phyloP scores from a whole-genome alignment of 805 yeast species.

The Ogataea corticis region DNA sequence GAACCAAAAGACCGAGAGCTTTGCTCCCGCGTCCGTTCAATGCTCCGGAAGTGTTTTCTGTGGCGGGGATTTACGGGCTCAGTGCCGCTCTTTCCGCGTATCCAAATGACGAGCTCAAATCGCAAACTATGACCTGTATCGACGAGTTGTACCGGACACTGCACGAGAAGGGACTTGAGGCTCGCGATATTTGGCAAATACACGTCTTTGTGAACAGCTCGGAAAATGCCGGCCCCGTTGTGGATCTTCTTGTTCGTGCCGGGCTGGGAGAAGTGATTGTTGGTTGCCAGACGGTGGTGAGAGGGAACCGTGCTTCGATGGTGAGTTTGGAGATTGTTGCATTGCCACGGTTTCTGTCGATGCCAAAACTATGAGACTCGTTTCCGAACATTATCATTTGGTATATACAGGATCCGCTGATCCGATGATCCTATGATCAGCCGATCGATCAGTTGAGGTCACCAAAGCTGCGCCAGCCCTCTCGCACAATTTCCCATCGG shows the following conservation, averaged over 20 bases:
- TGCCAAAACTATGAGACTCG: neutral
- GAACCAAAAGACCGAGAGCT: neutral
- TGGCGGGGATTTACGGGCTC: conserved; percentile 5
- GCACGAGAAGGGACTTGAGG: conserved; percentile 3
- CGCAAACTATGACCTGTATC: conserved; percentile 5
- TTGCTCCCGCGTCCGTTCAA: neutral
- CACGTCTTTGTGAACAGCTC: conserved; percentile 3
- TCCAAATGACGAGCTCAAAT: conserved; percentile 1
- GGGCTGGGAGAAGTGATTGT: conserved; percentile 13
- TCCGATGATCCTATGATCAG: too few relatives aligned
- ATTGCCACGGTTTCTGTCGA: neutral
- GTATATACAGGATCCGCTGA: conserved; percentile 21
- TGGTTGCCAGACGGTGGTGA: conserved; percentile 36
- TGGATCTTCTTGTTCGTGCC: conserved; percentile 9
- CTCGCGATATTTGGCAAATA: conserved; percentile 4
- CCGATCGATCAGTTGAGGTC: conserved; percentile 34
- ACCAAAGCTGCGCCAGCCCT: conserved; percentile 68
- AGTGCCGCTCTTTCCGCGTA: neutral
- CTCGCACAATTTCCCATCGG: conserved; percentile 60
- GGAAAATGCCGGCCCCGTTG: conserved; percentile 10
- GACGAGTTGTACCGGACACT: conserved; percentile 4
- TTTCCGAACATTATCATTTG: too few relatives aligned
- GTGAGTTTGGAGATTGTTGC: conserved; percentile 1
- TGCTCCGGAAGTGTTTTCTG: conserved; percentile 3
- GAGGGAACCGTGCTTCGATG: conserved; percentile 43